A percentile compares a stretch with the other conserved stretches of the same genome.
phyloP scores from a whole-genome alignment of 2,329 filamentous ascomycete species.

The Microsporum ferrugineum region DNA sequence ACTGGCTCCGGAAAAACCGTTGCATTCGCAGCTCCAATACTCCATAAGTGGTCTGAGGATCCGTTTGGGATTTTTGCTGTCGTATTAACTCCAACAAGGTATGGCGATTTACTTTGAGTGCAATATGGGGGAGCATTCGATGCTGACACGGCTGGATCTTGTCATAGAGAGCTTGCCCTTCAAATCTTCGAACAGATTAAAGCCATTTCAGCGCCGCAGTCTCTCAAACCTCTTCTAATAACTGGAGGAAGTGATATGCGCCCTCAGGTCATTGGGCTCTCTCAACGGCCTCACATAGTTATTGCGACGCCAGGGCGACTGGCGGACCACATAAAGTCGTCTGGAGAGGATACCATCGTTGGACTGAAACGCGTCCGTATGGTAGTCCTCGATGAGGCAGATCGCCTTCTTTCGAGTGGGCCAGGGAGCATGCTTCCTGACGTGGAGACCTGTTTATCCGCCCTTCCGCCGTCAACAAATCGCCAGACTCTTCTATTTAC shows the following conservation, averaged over 20 bases:
- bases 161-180: slow-evolving; percentile 65
- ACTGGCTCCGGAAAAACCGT: slow-evolving; percentile 97
- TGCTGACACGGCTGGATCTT: slow-evolving; percentile 2
- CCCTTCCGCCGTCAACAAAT: slow-evolving; percentile 62
- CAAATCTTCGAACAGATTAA: slow-evolving; percentile 96
- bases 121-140: background rate
- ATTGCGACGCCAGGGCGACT: slow-evolving; percentile 89
- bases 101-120: slow-evolving; percentile 15
- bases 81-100: slow-evolving; percentile 77
- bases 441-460: slow-evolving; percentile 74
- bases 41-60: slow-evolving; percentile 88
- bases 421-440: slow-evolving; percentile 88
- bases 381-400: slow-evolving; percentile 91
- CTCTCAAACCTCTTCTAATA: slow-evolving; percentile 76
- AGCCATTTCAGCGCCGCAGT: slow-evolving; percentile 78
- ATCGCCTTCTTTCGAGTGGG: slow-evolving; percentile 65
- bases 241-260: slow-evolving; percentile 92
- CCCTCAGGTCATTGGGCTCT: slow-evolving; percentile 71
- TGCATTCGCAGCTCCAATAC: slow-evolving; percentile 84
- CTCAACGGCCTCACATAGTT: slow-evolving; percentile 74
- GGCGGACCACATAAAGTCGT: slow-evolving; percentile 85
- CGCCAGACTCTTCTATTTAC: slow-evolving; percentile 95
- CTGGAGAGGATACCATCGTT: slow-evolving; percentile 78
- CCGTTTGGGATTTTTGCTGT: slow-evolving; percentile 84
- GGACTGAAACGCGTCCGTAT: slow-evolving; percentile 68